Evolutionary conservation across 768 basidiomycete genomes (phyloP).

Genomic region (Leccinum boreale): DNA sequence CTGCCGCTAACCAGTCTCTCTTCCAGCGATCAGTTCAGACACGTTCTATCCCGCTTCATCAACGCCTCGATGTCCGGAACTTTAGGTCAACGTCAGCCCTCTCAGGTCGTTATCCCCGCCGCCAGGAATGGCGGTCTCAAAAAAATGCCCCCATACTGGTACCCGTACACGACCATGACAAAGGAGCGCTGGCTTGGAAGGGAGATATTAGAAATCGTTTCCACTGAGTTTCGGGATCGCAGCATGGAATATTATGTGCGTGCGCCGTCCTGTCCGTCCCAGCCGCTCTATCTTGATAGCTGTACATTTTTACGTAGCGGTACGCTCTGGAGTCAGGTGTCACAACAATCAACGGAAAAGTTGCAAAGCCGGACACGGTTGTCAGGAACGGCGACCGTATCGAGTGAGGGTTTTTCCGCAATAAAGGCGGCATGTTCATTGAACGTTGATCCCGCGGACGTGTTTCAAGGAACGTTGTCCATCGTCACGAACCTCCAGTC

Average conservation of each 20-base stretch:
- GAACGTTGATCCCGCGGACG: neutral
- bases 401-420: constrained; percentile 53
- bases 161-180: constrained; percentile 89
- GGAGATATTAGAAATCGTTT: constrained; percentile 87
- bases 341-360: constrained; percentile 90
- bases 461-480: constrained; percentile 74
- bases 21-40: constrained; percentile 52
- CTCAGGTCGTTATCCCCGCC: constrained; percentile 18
- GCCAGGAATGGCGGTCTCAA: constrained; percentile 49
- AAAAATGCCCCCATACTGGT: constrained; percentile 88
- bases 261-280: constrained; percentile 14
- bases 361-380: constrained; percentile 76
- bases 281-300: neutral
- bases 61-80: constrained; percentile 44
- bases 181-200: constrained; percentile 88
- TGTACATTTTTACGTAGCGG: constrained; percentile 37
- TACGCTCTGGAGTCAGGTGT: constrained; percentile 88
- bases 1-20: constrained; percentile 47
- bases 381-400: constrained; percentile 86
- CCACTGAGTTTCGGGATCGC: constrained; percentile 90
- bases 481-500: constrained; percentile 96
- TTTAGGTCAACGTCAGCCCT: constrained; percentile 23
- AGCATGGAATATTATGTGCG: constrained; percentile 95
- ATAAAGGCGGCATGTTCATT: neutral
- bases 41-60: constrained; percentile 52